Evolutionary conservation across 306 rosid species (phyloP), one percentile per base, ranked within the genome.

Genomic region (Ochetophila trinervis): DNA sequence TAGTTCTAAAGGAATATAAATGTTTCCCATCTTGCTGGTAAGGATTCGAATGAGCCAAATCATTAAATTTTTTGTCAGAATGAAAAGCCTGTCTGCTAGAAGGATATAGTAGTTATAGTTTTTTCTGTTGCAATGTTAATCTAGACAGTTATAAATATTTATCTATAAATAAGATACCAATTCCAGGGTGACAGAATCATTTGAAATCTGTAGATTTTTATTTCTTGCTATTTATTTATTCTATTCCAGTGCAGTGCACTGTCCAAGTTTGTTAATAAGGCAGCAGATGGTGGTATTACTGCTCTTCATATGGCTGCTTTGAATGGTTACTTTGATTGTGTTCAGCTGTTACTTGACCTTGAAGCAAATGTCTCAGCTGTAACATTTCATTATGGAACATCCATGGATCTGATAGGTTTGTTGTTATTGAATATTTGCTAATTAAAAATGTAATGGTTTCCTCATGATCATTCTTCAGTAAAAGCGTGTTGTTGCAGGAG

Each of bases 271-370:
- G 88, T 90, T 49, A 94, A 88, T 81, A 94, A 90, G 83, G 82
- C 89, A 18, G 99, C 97, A 18, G 99, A 94, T 85, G 91, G 91
- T 63, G 97, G 99, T 68, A 79, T 94, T 47, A 94, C 99, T 42
- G 88, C 97, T 68, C 94, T 93, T 71, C 99, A 87, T 56, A 86
- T 90, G 97, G 97, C 99, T 37, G 94, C 96, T n/a, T 65, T 90
- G 55, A 88, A 93, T 61, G 97, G 97, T 18, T 83, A 83, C 64
- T 93, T 87, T 75, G 99, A 86, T 69, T 93, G 97, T 34, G 90
- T 90, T 48, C 97, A 88, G 69, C 90, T 93, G 66, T 88, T 90
- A 48, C 88, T 93, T 35, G 96, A 93, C 78, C 96, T 93, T 45
- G 79, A 81, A 55, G 96, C 97, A 4, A 84, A 83, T 69, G 84